Evolutionary conservation across 192 early-diverging fungal genomes (phyloP).

Genomic region (Gryganskiella cystojenkinii): DNA sequence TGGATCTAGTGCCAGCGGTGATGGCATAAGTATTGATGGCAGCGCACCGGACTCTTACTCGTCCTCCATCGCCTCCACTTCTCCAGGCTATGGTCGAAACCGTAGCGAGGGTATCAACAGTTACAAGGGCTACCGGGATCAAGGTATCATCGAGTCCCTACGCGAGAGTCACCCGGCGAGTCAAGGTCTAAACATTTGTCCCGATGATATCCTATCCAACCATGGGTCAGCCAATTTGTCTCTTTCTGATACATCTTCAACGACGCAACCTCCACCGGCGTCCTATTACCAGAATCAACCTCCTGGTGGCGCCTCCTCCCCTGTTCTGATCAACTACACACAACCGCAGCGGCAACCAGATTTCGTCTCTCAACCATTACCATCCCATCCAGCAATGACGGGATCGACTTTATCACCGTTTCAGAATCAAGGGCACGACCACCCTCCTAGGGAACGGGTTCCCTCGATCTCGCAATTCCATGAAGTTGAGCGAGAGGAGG

Average conservation of each 20-base stretch:
- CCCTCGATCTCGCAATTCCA: background rate
- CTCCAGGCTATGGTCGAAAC: background rate
- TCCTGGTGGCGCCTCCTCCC: too few species aligned
- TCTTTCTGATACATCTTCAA: constrained; percentile 11
- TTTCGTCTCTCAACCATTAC: too few species aligned
- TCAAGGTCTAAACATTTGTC: constrained; percentile 16
- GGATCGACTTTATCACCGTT: too few species aligned
- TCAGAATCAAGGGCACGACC: background rate
- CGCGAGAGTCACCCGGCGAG: constrained; percentile 13
- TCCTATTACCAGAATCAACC: background rate
- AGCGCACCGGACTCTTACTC: too few species aligned
- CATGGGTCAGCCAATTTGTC: constrained; percentile 2
- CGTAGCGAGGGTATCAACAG: background rate
- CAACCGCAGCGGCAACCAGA: too few species aligned
- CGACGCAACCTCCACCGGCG: background rate
- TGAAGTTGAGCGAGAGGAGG: constrained; percentile 26
- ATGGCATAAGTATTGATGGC: too few species aligned
- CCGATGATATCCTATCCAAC: background rate
- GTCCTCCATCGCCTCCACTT: background rate
- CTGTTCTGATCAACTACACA: too few species aligned
- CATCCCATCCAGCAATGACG: too few species aligned
- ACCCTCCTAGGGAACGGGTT: background rate
- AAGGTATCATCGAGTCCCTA: constrained; percentile 12
- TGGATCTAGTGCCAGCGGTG: background rate
- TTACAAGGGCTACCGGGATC: background rate